Conservation (phyloP, 75 land plant genomes). For the Pinus taeda region DNA sequence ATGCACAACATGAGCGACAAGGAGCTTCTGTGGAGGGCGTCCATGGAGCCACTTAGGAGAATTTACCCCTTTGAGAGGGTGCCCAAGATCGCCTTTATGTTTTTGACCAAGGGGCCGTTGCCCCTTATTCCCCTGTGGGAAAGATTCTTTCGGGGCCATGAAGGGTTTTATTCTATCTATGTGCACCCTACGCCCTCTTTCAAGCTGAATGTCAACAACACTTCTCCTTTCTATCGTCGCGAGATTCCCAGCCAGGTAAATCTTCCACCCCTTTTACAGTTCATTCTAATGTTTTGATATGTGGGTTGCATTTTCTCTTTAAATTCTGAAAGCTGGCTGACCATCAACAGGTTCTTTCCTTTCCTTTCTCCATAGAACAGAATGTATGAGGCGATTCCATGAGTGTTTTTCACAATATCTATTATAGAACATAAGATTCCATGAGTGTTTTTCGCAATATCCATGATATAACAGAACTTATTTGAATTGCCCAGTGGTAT, state of each 20-base stretch:
- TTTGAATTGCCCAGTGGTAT: no score
- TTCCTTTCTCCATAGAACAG: no score
- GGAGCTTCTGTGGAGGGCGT: conserved; percentile 56
- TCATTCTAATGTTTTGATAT: no score
- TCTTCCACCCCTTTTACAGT: no score
- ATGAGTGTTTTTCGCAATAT: no score
- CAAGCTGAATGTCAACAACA: conserved; percentile 17
- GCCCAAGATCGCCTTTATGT: conserved; percentile 76
- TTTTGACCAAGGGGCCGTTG: conserved; percentile 65
- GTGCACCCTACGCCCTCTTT: conserved; percentile 50
- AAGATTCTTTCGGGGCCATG: conserved; percentile 52
- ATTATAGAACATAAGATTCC: no score
- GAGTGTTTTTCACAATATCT: no score
- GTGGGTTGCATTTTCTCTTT: no score
- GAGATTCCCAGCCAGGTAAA: conserved; percentile 73
- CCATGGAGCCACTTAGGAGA: conserved; percentile 32
- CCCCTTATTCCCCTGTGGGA: conserved; percentile 78
- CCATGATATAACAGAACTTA: background rate
- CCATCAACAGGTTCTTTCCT: no score
- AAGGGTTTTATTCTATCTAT: conserved; percentile 50
- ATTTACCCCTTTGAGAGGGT: conserved; percentile 34
- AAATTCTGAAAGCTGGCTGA: no score
- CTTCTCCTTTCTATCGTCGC: conserved; percentile 51
- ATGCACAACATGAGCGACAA: conserved; percentile 42
- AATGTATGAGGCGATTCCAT: no score